Evolutionary conservation across 78 protist genomes (phyloP), one percentile per base, ranked within the genome.

Genomic region (Isochrysis galbana): DNA sequence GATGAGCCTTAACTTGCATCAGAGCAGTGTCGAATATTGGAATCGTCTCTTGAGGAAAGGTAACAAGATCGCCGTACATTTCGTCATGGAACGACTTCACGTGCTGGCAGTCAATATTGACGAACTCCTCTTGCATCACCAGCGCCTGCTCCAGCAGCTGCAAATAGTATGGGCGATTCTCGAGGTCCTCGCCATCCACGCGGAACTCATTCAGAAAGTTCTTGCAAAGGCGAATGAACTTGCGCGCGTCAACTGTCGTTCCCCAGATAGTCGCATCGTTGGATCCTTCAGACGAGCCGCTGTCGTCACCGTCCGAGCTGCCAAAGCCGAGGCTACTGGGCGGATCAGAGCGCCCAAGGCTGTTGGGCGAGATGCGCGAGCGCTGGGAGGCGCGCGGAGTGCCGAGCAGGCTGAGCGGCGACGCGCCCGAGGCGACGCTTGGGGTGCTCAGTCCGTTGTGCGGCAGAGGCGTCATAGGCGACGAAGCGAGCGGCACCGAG

Each of bases 91-190:
- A 92, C 23, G 42, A 11, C 17, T 84, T 5, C 77, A 92, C 36
- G 89, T 88, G 87, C 45, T 5, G 0, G 94, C 94, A 89, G 84
- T 95, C 94, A 26, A 95, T 7, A 34, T 95, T 89, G 51, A 95
- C 7, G 21, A 10, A n/a, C 42, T 4, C 11, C 42, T 5, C 38
- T 17, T 21, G 48, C 48, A 19, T 25, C 1, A 1, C 77, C 44
- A 72, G 22, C 11, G 54, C 14, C 80, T 90, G 61, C 45, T 25
- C 74, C 38, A 47, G 74, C 26, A 21, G 1, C 74, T 19, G 22
- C 19, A 1, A 10, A 34, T 91, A 41, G 17, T 7, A 23, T 21
- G 45, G 69, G 42, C 1, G 89, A 7, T 38, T 38, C 32, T 0
- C 39, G 14, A 25, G 19, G 25, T 1, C 4, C 39, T 10, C 36